Evolutionary conservation across 1,284 basidiomycete species (phyloP), one percentile per base, ranked within the genome.

Genomic region (Neolentinus lepideus): DNA sequence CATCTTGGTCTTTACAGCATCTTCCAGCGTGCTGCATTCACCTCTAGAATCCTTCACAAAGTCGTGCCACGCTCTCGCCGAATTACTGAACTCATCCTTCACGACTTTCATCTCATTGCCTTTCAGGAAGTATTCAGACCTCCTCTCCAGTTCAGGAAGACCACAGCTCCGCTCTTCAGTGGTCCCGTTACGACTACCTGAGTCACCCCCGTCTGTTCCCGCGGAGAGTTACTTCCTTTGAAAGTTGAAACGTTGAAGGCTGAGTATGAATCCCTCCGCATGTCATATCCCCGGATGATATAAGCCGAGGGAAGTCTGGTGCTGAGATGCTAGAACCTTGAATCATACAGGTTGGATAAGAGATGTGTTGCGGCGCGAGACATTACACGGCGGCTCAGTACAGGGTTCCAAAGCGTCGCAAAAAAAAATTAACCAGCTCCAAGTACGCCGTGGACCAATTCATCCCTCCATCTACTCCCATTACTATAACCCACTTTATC

Each of bases 391-490:
- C n/a, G n/a, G n/a, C n/a, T n/a, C n/a, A 43, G 12, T 16, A 16
- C 38, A 43, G 38, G 38, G n/a, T 21, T 3, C 19, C 6, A n/a
- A 8, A 16, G 38, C 19, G 38, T 4, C 38, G 16, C 12, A 6
- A 16, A 16, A 6, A 43, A 6, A 6, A n/a, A 4, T 43, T 16
- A 43, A n/a, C 6, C 6, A 43, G 38, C 4, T n/a, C 59, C 65
- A 29, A 84, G 74, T 8, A 84, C 72, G 9, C 84, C 80, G 56
- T 81, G 60, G 2, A 61, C 66, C 55, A 88, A 66, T 12, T 55
- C 51, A 29, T 81, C 80, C 60, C 68, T 77, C 85, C 85, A 86
- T 12, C 58, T 61, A 56, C 81, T 85, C 11, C 83, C 83, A 25
- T 8, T 50, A 12, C 47, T 16, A 50, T 22, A 4, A 29, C 64